These are phyloP conservation scores for Leucocoprinus leucothites DNA, from an alignment of 768 basidiomycete species.

Conservation along the genomic window DNA sequence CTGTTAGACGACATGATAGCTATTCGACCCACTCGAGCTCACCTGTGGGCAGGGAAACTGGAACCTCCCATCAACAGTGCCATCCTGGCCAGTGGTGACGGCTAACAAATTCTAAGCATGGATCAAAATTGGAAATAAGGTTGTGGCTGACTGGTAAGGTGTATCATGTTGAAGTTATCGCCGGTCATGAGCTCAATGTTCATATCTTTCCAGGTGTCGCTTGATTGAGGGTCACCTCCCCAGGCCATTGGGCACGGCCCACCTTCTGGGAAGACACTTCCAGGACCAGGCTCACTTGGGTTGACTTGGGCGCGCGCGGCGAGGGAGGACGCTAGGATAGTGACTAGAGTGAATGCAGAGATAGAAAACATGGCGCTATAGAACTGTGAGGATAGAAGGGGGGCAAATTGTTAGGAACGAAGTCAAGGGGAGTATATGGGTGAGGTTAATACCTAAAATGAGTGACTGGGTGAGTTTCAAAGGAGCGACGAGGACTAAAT, in stretches of 20 bases:
- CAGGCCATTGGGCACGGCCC: slow-evolving; percentile 54
- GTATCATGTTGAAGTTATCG: slow-evolving; percentile 64
- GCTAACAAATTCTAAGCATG: slow-evolving; percentile 35
- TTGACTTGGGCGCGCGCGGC: slow-evolving; percentile 52
- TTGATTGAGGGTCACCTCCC: slow-evolving; percentile 47
- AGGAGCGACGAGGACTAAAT: slow-evolving; percentile 10
- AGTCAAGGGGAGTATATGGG: background rate
- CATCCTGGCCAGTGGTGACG: slow-evolving; percentile 59
- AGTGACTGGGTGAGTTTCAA: slow-evolving; percentile 15
- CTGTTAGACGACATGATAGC: background rate
- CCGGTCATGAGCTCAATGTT: slow-evolving; percentile 81
- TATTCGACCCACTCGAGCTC: slow-evolving; percentile 16
- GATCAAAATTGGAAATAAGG: background rate
- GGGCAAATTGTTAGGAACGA: background rate
- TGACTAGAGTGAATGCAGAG: slow-evolving; percentile 35
- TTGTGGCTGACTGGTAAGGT: slow-evolving; percentile 54
- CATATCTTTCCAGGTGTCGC: slow-evolving; percentile 67
- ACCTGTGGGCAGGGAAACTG: slow-evolving; percentile 68
- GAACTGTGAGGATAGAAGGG: slow-evolving; percentile 20
- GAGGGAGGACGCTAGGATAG: slow-evolving; percentile 28
- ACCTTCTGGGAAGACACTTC: slow-evolving; percentile 55
- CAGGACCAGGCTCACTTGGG: slow-evolving; percentile 61
- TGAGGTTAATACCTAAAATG: background rate
- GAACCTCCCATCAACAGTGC: slow-evolving; percentile 50
- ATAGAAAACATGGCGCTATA: slow-evolving; percentile 8